These are phyloP conservation scores for Prototheca stagnorum DNA, from an alignment of 163 green algal species.

Conservation along the genomic window DNA sequence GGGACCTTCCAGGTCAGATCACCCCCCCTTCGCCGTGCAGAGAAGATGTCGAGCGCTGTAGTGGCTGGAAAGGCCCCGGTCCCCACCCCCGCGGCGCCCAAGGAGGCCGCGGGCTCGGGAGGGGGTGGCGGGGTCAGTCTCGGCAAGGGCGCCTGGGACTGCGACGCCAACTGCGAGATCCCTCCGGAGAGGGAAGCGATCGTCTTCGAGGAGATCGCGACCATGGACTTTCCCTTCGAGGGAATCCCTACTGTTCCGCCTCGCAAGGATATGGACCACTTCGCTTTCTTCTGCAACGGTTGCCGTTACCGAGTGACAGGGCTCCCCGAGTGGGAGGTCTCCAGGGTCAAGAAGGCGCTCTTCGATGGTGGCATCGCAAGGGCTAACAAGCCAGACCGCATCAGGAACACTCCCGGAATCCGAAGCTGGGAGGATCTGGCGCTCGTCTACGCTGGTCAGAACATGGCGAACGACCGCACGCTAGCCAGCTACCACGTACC, in stretches of 20 bases:
- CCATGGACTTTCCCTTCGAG: slow-evolving; percentile 82
- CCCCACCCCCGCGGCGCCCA: neutral
- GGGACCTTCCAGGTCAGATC: too few relatives aligned
- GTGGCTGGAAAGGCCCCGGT: neutral
- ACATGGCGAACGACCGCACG: slow-evolving; percentile 47
- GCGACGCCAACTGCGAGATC: slow-evolving; percentile 64
- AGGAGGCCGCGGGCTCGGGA: neutral
- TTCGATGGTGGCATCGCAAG: slow-evolving; percentile 66
- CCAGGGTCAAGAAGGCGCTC: slow-evolving; percentile 61
- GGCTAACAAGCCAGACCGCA: slow-evolving; percentile 53
- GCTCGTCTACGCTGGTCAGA: slow-evolving; percentile 72
- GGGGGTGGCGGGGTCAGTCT: slow-evolving; percentile 25
- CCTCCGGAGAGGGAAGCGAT: slow-evolving; percentile 77
- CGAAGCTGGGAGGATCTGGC: slow-evolving; percentile 59
- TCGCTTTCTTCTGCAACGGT: slow-evolving; percentile 78
- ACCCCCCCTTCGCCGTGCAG: too few relatives aligned
- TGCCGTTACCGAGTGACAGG: slow-evolving; percentile 77
- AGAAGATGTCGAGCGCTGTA: neutral
- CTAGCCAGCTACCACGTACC: slow-evolving; percentile 70
- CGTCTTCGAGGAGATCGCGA: slow-evolving; percentile 89
- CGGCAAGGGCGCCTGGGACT: slow-evolving; percentile 90
- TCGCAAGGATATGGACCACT: slow-evolving; percentile 70
- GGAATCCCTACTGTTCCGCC: slow-evolving; percentile 78
- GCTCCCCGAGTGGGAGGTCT: slow-evolving; percentile 59
- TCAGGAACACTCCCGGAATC: slow-evolving; percentile 57